Conservation (phyloP, 768 basidiomycete genomes). For the Xerocomus potaroensis region DNA sequence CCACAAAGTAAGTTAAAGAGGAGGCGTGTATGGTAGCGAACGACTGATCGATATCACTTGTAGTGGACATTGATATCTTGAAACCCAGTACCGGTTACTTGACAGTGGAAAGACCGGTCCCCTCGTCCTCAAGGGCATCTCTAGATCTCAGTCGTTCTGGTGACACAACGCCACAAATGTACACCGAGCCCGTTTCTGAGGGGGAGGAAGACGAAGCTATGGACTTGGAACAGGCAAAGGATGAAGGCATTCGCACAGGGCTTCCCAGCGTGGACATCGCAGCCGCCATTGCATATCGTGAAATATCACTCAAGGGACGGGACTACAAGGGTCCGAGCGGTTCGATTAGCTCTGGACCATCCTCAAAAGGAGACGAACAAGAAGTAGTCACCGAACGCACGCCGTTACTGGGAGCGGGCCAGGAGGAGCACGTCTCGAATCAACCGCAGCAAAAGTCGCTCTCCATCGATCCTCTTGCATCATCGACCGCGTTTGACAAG, state of each 20-base stretch:
- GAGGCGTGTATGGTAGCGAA: neutral
- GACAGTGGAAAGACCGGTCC: conserved; percentile 70
- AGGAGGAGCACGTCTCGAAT: conserved; percentile 20
- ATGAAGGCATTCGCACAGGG: conserved; percentile 81
- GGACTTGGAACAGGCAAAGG: conserved; percentile 60
- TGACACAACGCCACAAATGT: conserved; percentile 43
- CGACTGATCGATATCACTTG: neutral
- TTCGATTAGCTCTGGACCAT: conserved; percentile 6
- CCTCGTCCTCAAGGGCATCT: conserved; percentile 41
- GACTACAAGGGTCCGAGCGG: conserved; percentile 6
- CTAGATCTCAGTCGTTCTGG: conserved; percentile 44
- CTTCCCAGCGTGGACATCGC: conserved; percentile 69
- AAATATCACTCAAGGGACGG: conserved; percentile 65
- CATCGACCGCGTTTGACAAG: conserved; percentile 80
- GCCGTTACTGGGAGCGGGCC: conserved; percentile 33
- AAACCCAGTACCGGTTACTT: conserved; percentile 84
- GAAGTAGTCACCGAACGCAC: conserved; percentile 33
- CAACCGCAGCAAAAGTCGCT: conserved; percentile 33
- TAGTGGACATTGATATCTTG: conserved; percentile 93
- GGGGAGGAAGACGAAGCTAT: conserved; percentile 88
- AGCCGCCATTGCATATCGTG: conserved; percentile 83
- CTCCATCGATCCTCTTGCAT: conserved; percentile 84
- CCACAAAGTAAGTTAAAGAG: conserved; percentile 68
- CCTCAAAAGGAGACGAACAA: conserved; percentile 23
- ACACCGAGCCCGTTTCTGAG: conserved; percentile 90